Conservation (phyloP, 2,329 filamentous ascomycete genomes). For the Ustilaginoidea virens region DNA sequence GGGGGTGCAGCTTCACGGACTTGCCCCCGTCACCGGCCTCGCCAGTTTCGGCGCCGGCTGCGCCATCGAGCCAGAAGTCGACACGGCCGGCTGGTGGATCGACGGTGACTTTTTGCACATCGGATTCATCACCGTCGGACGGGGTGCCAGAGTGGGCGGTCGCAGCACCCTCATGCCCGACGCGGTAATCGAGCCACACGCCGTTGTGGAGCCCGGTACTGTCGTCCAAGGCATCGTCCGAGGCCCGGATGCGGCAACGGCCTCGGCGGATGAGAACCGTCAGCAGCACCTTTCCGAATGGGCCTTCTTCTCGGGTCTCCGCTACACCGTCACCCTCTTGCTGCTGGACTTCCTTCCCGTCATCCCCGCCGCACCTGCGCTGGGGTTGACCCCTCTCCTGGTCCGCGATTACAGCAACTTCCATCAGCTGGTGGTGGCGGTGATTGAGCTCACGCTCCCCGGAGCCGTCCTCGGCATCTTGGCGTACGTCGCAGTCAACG, state of each 20-base stretch:
- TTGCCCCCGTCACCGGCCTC: conserved; percentile 8
- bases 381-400: conserved; percentile 5
- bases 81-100: conserved; percentile 9
- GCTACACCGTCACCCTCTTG: conserved; percentile 6
- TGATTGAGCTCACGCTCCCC: conserved; percentile 4
- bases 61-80: conserved; percentile 9
- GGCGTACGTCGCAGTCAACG: not conserved
- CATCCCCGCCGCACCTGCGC: conserved; percentile 4
- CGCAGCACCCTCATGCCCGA: conserved; percentile 9
- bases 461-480: conserved; percentile 6
- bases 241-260: conserved; percentile 2
- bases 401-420: conserved; percentile 7
- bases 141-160: conserved; percentile 8
- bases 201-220: conserved; percentile 6
- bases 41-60: conserved; percentile 9
- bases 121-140: conserved; percentile 6
- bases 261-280: not conserved
- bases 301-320: conserved; percentile 4
- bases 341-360: conserved; percentile 6
- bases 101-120: conserved; percentile 9
- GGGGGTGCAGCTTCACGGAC: conserved; percentile 8
- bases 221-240: conserved; percentile 6
- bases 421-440: conserved; percentile 2
- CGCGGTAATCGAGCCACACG: conserved; percentile 7
- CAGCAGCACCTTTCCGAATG: no score